Base-by-base conservation (phyloP, 805 yeast species). In the Teunomyces lycoperdinae region DNA sequence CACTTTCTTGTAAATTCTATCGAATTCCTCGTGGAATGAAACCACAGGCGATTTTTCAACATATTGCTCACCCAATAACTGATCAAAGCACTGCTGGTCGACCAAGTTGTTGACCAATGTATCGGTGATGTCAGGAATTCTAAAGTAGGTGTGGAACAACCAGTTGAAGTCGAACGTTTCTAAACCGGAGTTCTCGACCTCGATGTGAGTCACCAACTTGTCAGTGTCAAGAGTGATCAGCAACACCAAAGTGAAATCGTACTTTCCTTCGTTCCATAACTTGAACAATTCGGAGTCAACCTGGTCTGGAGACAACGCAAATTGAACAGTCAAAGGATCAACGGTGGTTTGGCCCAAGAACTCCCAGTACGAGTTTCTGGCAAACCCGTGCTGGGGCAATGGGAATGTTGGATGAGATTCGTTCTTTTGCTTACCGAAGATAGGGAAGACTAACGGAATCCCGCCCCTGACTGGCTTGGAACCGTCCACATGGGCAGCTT, bases 321-420 rank as follows among this genome's bases (percentile, higher is more conserved):
- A 91, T 66, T 94, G 97, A 39, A 86, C 87, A 4, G 95, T 82
- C 35, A 64, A 58, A 45, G 91, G 87, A 40, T 71, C 67, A 45
- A 78, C 83, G 31, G 76, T 75, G 14, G 85, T 81, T 68, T 89
- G 92, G 33, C 99, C 99, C 51, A 94, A 74, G 58, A 91, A 88
- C 66, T 94, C 97, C 99, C 99, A 94, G 2, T 77, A 71, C 10
- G 92, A 84, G 66, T 81, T 85, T 67, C 99, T 79, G 14, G 96
- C 99, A 71, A 94, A 87, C 1, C 99, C 99, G 64, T 94, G 99
- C 71, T 94, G 98, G 14, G 97, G 97, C 54, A 94, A 78, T 31
- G 77, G 65, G 44, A 73, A 75, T 34, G 90, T 80, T 3, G 87
- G 87, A 49, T 70, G 75, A 8, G 47, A 24, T 47, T 72, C 76